phyloP scores from a whole-genome alignment of 2,329 filamentous ascomycete genomes.

The Magnaporthiopsis rhizophila region DNA sequence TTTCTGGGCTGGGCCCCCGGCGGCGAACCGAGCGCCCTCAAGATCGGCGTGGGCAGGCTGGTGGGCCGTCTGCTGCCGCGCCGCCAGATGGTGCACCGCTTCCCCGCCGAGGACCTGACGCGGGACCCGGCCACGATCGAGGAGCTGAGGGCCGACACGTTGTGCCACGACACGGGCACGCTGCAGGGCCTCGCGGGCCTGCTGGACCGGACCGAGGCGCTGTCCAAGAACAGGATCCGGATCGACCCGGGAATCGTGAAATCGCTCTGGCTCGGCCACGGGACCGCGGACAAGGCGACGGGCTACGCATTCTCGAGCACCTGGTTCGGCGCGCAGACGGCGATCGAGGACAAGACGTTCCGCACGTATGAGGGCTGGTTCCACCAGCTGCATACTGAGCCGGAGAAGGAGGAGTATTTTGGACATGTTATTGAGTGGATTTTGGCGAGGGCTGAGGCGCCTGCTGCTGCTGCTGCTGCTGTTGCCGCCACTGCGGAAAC shows the following conservation, averaged over 20 bases:
- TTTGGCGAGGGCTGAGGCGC: conserved; percentile 31
- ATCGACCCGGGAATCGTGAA: conserved; percentile 43
- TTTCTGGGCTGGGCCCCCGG: conserved; percentile 66
- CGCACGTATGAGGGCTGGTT: conserved; percentile 69
- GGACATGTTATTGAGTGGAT: conserved; percentile 62
- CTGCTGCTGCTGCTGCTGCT: background rate
- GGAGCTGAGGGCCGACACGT: conserved; percentile 54
- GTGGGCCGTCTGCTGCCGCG: conserved; percentile 60
- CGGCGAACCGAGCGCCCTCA: conserved; percentile 54
- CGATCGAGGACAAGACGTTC: conserved; percentile 59
- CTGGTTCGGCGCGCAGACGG: conserved; percentile 49
- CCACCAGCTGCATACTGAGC: conserved; percentile 64
- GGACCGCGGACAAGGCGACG: conserved; percentile 64
- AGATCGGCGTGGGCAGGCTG: conserved; percentile 58
- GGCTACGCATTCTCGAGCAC: conserved; percentile 56
- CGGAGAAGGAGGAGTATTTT: conserved; percentile 39
- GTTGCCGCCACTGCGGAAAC: background rate
- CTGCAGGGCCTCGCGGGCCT: conserved; percentile 68
- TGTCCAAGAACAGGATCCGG: conserved; percentile 48
- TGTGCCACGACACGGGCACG: conserved; percentile 79
- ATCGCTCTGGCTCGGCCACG: conserved; percentile 67
- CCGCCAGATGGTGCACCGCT: conserved; percentile 56
- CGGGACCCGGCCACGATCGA: conserved; percentile 58
- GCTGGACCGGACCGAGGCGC: conserved; percentile 61
- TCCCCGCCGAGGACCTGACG: conserved; percentile 57